Evolutionary conservation across 1,284 basidiomycete genomes (phyloP).

Genomic region (Meira miltonrushii): DNA sequence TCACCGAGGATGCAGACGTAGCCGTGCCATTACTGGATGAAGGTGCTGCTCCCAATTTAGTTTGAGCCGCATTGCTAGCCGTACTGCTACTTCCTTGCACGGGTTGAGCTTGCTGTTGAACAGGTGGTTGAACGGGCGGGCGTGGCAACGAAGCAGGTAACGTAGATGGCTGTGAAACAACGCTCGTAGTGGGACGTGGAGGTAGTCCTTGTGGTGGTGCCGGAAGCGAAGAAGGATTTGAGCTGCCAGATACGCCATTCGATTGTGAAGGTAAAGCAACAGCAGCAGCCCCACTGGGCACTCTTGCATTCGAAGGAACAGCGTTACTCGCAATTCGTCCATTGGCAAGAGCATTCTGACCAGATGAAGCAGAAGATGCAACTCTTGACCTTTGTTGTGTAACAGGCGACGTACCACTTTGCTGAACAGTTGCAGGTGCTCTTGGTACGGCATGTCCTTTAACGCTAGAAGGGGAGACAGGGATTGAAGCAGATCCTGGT

Average conservation of each 20-base stretch:
- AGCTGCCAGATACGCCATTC: too few relatives aligned
- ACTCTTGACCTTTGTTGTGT: not conserved
- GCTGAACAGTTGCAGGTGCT: not conserved
- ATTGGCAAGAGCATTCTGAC: too few relatives aligned
- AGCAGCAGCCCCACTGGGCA: not conserved
- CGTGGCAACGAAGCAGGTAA: constrained; percentile 24
- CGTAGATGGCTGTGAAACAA: constrained; percentile 6
- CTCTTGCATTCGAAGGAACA: not conserved
- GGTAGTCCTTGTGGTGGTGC: constrained; percentile 41
- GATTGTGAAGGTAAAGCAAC: not conserved
- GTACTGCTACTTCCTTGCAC: constrained; percentile 10
- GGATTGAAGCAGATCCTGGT: not conserved
- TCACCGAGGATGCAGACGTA: not conserved
- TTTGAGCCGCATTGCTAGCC: not conserved
- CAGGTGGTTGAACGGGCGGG: constrained; percentile 18
- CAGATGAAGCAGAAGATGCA: too few relatives aligned
- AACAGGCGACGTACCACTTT: not conserved
- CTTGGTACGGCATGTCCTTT: not conserved
- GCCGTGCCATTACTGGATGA: not conserved
- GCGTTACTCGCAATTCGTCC: too few relatives aligned
- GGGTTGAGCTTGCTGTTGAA: too few relatives aligned
- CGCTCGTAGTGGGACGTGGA: constrained; percentile 23
- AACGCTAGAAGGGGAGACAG: constrained; percentile 8
- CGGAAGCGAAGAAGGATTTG: constrained; percentile 19
- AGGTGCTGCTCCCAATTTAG: not conserved